These are phyloP conservation scores for Lichenothelia convexa DNA, from an alignment of 495 filamentous ascomycete genomes.

Conservation along the genomic window DNA sequence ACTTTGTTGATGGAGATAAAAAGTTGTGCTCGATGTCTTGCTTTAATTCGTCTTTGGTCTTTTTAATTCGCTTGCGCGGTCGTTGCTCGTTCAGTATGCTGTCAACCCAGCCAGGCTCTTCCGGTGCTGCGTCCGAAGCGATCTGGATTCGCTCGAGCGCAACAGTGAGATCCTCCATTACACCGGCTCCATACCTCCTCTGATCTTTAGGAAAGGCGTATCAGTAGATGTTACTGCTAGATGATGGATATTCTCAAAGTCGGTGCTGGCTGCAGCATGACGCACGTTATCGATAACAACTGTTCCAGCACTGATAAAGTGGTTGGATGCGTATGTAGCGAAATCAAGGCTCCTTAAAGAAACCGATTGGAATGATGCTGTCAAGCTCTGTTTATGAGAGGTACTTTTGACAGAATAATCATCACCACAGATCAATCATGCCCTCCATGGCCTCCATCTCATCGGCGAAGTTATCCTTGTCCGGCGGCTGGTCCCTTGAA, in stretches of 20 bases:
- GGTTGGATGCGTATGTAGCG: too few species aligned
- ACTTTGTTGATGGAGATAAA: conserved; percentile 55
- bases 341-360: too few species aligned
- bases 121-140: neutral
- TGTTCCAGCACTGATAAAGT: too few species aligned
- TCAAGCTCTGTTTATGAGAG: too few species aligned
- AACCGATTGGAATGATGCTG: too few species aligned
- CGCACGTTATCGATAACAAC: too few species aligned
- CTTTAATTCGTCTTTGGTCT: conserved; percentile 39
- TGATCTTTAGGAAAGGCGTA: neutral
- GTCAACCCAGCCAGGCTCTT: conserved; percentile 26
- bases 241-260: neutral
- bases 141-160: conserved; percentile 2
- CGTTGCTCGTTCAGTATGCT: conserved; percentile 32
- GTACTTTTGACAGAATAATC: neutral
- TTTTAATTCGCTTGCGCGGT: conserved; percentile 39
- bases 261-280: too few species aligned
- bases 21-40: conserved; percentile 57
- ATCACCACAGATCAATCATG: conserved; percentile 42
- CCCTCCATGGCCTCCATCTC: conserved; percentile 53
- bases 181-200: neutral
- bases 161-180: neutral
- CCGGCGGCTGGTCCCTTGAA: neutral
- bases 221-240: neutral
- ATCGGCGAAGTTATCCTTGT: conserved; percentile 26